Percentiles rank a stretch among this genome's conserved stretches.
Conservation (phyloP, 306 rosid genomes). For the Potentilla sterilis region DNA sequence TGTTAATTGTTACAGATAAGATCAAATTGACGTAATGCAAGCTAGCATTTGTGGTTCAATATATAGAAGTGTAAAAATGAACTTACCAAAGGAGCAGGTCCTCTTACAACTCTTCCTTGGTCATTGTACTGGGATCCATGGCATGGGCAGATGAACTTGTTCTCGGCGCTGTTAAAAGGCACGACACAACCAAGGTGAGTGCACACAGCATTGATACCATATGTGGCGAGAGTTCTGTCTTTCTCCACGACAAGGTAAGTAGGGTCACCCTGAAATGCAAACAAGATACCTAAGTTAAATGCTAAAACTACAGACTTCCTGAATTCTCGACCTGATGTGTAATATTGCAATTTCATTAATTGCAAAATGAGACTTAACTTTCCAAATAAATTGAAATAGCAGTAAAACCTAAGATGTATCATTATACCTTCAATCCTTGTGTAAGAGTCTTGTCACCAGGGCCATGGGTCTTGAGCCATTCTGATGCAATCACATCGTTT, state of each 20-base stretch:
- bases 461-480: conserved; percentile 85
- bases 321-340: background rate
- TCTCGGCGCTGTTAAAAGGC: conserved; percentile 82
- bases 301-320: background rate
- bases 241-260: conserved; percentile 96
- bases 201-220: conserved; percentile 93
- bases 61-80: background rate
- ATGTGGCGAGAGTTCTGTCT: conserved; percentile 79
- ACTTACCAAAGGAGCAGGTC: conserved; percentile 97
- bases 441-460: conserved; percentile 92
- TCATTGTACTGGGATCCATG: conserved; percentile 95
- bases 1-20: background rate
- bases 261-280: conserved; percentile 70
- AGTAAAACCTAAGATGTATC: background rate
- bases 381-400: background rate
- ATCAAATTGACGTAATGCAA: background rate
- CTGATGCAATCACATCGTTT: conserved; percentile 67
- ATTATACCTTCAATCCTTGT: conserved; percentile 82
- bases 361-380: background rate
- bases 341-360: background rate
- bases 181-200: conserved; percentile 98
- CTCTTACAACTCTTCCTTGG: conserved; percentile 93
- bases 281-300: background rate
- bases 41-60: background rate
- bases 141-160: conserved; percentile 96